phyloP scores from a whole-genome alignment of 352 stramenopile species.

The Phytopythium montanum region DNA sequence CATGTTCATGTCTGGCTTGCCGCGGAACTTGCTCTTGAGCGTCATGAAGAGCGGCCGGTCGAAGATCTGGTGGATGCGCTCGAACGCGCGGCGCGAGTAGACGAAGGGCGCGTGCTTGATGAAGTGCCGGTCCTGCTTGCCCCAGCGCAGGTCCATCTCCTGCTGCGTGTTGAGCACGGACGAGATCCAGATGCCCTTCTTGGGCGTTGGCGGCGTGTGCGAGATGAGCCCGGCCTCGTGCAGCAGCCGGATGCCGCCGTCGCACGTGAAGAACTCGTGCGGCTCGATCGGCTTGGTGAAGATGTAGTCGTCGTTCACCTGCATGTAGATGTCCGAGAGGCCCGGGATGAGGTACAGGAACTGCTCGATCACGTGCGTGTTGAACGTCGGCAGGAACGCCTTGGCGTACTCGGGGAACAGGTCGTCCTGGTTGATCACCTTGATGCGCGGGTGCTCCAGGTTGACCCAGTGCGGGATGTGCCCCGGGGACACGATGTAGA shows the following conservation, averaged over 20 bases:
- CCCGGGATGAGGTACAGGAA: slow-evolving; percentile 84
- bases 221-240: slow-evolving; percentile 77
- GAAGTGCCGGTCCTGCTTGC: slow-evolving; percentile 73
- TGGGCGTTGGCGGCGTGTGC: slow-evolving; percentile 61
- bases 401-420: slow-evolving; percentile 83
- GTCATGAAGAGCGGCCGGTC: slow-evolving; percentile 78
- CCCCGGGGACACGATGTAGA: slow-evolving; percentile 81
- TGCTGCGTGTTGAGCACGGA: slow-evolving; percentile 88
- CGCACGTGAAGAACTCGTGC: slow-evolving; percentile 85
- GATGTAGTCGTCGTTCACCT: slow-evolving; percentile 89
- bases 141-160: slow-evolving; percentile 84
- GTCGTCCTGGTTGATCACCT: slow-evolving; percentile 87
- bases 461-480: slow-evolving; percentile 86
- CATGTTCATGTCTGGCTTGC: slow-evolving; percentile 88
- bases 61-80: slow-evolving; percentile 86
- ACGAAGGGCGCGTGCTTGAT: slow-evolving; percentile 89
- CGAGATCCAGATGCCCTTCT: slow-evolving; percentile 87
- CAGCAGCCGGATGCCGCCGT: slow-evolving; percentile 78
- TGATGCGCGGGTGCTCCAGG: slow-evolving; percentile 75
- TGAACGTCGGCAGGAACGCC: slow-evolving; percentile 77
- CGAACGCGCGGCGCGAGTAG: slow-evolving; percentile 82
- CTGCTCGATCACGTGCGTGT: slow-evolving; percentile 89
- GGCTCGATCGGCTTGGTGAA: slow-evolving; percentile 80
- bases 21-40: slow-evolving; percentile 83
- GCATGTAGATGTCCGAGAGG: slow-evolving; percentile 86